phyloP scores from a whole-genome alignment of 2,329 filamentous ascomycete genomes.

The Aspergillus aculeatus region DNA sequence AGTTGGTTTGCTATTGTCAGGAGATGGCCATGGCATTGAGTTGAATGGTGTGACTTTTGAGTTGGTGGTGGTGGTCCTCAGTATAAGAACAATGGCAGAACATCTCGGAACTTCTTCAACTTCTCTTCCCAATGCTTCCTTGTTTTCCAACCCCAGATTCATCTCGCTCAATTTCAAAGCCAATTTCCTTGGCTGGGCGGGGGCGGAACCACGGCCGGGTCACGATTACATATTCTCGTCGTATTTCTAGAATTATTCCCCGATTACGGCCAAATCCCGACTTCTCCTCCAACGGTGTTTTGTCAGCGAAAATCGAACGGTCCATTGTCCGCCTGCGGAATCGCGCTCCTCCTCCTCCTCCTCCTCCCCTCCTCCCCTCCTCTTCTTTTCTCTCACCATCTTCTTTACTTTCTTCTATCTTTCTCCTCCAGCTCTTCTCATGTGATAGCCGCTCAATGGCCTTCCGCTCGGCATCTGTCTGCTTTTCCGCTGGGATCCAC shows the following conservation, averaged over 20 bases:
- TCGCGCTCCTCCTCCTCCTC: conserved; percentile 11
- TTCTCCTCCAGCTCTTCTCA: conserved; percentile 1
- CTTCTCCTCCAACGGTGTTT: conserved; percentile 16
- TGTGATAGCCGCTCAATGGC: conserved; percentile 24
- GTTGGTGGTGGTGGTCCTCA: no score
- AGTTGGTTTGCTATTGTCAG: no score
- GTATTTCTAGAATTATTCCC: no score
- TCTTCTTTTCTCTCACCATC: no score
- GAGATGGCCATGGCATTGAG: no score
- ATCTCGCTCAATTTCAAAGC: background rate
- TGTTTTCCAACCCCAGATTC: background rate
- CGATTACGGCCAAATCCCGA: background rate
- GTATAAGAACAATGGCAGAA: no score
- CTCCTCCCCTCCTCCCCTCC: background rate
- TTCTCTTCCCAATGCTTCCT: background rate
- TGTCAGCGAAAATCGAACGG: conserved; percentile 28
- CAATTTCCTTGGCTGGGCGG: background rate
- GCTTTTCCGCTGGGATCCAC: conserved; percentile 6
- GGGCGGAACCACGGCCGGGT: background rate
- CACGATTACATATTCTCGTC: background rate
- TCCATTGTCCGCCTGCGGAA: conserved; percentile 22
- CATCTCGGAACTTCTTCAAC: no score
- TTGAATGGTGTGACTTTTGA: no score
- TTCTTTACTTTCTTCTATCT: conserved; percentile 4
- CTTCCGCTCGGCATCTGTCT: conserved; percentile 13